Evolutionary conservation across 306 rosid genomes (phyloP).

Genomic region (Quercus robur): DNA sequence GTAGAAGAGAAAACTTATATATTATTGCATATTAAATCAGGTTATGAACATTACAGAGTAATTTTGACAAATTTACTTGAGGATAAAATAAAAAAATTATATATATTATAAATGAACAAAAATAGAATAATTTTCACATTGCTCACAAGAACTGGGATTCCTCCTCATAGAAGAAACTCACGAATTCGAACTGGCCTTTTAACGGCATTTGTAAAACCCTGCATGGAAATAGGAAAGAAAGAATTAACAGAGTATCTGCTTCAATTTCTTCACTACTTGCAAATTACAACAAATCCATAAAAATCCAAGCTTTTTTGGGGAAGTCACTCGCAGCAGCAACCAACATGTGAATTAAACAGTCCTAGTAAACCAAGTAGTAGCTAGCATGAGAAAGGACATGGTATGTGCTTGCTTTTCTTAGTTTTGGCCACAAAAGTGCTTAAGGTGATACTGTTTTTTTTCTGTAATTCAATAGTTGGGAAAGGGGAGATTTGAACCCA

Average conservation of each 20-base stretch:
- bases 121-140: neutral
- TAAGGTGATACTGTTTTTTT: neutral
- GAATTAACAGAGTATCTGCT: neutral
- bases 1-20: neutral
- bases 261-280: neutral
- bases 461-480: too few relatives aligned
- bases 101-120: neutral
- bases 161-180: conserved; percentile 58
- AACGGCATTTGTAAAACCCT: conserved; percentile 95
- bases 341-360: neutral
- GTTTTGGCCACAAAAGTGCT: neutral
- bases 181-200: conserved; percentile 87
- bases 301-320: neutral
- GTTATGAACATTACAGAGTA: neutral
- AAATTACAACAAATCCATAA: neutral
- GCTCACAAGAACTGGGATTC: conserved; percentile 8
- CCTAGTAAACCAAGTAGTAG: neutral
- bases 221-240: conserved; percentile 19
- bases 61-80: neutral
- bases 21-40: neutral
- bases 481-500: too few relatives aligned
- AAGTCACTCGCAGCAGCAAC: neutral
- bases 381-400: neutral
- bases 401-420: neutral
- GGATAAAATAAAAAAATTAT: neutral